These are phyloP conservation scores for Sporothrix brunneoviolacea DNA, from an alignment of 2,329 filamentous ascomycete species.

Conservation along the genomic window DNA sequence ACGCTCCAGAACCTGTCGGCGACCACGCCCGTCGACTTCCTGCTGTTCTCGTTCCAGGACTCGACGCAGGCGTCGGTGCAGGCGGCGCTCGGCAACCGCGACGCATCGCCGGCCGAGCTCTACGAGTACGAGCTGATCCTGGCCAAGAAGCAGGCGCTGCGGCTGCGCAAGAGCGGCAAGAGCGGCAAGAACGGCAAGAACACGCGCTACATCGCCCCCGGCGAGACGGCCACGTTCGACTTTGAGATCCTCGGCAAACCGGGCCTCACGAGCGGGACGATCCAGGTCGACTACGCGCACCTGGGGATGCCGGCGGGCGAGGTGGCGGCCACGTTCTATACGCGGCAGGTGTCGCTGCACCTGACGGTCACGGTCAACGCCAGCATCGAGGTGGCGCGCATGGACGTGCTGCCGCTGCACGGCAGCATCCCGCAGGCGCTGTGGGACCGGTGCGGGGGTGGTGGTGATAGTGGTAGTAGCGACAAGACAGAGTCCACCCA, in stretches of 20 bases:
- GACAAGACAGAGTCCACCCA: conserved; percentile 20
- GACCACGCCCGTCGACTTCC: conserved; percentile 68
- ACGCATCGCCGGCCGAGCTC: conserved; percentile 69
- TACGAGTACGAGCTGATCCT: conserved; percentile 82
- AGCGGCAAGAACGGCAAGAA: not conserved
- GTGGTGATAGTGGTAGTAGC: conserved; percentile 26
- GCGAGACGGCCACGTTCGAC: conserved; percentile 63
- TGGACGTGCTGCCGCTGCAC: conserved; percentile 71
- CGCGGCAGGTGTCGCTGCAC: conserved; percentile 72
- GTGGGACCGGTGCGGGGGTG: conserved; percentile 42
- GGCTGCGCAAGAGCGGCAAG: conserved; percentile 29
- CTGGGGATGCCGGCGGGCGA: conserved; percentile 65
- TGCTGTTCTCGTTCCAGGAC: conserved; percentile 84
- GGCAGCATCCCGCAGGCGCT: conserved; percentile 55
- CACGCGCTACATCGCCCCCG: conserved; percentile 57
- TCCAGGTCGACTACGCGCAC: conserved; percentile 81
- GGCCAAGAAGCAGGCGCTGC: conserved; percentile 64
- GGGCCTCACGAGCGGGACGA: conserved; percentile 68
- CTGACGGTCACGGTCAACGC: conserved; percentile 88
- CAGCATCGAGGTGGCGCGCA: conserved; percentile 72
- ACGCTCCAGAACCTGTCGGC: conserved; percentile 71
- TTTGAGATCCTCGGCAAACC: conserved; percentile 84
- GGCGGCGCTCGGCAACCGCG: conserved; percentile 65
- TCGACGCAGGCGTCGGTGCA: conserved; percentile 75
- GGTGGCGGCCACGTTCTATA: conserved; percentile 69